Percentiles rank a stretch among this genome's conserved stretches.
phyloP scores from a whole-genome alignment of 768 basidiomycete species.

The Leccinum broughii region DNA sequence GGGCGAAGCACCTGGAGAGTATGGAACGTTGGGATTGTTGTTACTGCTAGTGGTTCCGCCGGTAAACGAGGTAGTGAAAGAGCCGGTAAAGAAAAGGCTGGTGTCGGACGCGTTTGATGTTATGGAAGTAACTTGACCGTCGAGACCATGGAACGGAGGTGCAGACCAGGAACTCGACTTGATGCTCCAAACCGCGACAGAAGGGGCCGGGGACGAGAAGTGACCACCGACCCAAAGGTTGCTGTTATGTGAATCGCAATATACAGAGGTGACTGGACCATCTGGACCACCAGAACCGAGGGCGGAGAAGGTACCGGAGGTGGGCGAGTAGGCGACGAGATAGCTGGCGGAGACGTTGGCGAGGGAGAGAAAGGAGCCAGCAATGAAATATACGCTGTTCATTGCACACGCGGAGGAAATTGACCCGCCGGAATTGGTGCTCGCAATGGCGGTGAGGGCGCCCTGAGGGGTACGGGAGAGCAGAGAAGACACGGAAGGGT shows the following conservation, averaged over 20 bases:
- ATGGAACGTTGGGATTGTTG: conserved; percentile 85
- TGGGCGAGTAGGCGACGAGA: conserved; percentile 71
- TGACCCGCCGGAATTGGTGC: conserved; percentile 77
- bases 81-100: conserved; percentile 86
- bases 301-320: conserved; percentile 55
- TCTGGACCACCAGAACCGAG: conserved; percentile 72
- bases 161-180: conserved; percentile 68
- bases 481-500: conserved; percentile 71
- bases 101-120: conserved; percentile 65
- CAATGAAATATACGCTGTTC: conserved; percentile 71
- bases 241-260: conserved; percentile 66
- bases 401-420: conserved; percentile 76
- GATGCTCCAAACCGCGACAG: conserved; percentile 72
- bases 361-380: conserved; percentile 80
- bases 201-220: conserved; percentile 65
- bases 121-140: conserved; percentile 73
- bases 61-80: conserved; percentile 75
- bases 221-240: conserved; percentile 80
- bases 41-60: conserved; percentile 53
- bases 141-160: conserved; percentile 80
- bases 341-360: conserved; percentile 61
- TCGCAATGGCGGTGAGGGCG: conserved; percentile 65
- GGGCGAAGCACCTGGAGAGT: conserved; percentile 77
- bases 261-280: conserved; percentile 70
- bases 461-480: conserved; percentile 67